These are phyloP conservation scores for Podaxis sp. DNA, from an alignment of 768 basidiomycete species.

Conservation along the genomic window DNA sequence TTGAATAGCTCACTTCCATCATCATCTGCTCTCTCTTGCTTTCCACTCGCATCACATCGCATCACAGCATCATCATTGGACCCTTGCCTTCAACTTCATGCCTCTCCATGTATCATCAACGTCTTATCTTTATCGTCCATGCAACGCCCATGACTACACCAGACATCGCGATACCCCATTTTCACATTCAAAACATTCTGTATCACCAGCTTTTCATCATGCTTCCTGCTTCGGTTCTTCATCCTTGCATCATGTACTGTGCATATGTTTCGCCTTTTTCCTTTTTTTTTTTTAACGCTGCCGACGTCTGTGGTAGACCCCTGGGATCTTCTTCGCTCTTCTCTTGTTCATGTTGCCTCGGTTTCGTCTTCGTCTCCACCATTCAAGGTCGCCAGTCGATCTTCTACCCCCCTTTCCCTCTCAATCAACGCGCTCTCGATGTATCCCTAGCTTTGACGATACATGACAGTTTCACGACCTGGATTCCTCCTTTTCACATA, in stretches of 20 bases:
- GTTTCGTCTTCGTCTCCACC: not conserved
- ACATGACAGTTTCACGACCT: not conserved
- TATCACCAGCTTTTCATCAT: constrained; percentile 10
- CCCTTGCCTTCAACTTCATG: not conserved
- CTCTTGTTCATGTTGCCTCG: not conserved
- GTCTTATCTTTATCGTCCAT: constrained; percentile 12
- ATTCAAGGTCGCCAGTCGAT: constrained; percentile 3
- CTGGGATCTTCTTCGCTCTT: not conserved
- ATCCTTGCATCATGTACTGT: constrained; percentile 10
- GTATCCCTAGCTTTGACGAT: constrained; percentile 3
- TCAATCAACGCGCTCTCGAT: not conserved
- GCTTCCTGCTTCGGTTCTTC: not conserved
- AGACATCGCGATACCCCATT: constrained; percentile 15
- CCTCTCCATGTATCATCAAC: constrained; percentile 6
- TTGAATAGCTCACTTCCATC: not conserved
- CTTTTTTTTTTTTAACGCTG: not conserved
- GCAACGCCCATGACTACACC: constrained; percentile 9
- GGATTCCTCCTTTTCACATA: not conserved
- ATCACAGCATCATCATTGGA: constrained; percentile 8
- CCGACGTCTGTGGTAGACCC: constrained; percentile 12
- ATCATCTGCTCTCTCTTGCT: not conserved
- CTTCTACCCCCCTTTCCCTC: not conserved
- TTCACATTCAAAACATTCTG: not conserved
- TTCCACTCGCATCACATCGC: not conserved
- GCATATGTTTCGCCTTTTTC: constrained; percentile 3